phyloP scores from a whole-genome alignment of 2,329 filamentous ascomycete species.

The Aulographum hederae region DNA sequence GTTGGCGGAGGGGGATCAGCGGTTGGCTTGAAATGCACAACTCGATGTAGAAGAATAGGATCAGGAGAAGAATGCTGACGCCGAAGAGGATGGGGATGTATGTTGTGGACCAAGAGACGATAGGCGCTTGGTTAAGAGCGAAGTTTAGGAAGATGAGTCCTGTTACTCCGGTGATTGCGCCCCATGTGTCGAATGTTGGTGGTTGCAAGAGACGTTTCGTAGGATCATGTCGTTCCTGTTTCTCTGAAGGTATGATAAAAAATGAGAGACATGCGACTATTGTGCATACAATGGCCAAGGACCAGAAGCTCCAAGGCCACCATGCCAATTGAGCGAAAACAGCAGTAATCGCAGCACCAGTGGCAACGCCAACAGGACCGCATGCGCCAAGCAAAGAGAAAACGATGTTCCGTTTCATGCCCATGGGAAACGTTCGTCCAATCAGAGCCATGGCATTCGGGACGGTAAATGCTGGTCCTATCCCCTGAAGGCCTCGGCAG shows the following conservation, averaged over 20 bases:
- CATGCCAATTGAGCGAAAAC: slow-evolving; percentile 5
- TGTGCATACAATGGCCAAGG: slow-evolving; percentile 11
- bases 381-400: slow-evolving; percentile 4
- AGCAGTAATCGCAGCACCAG: slow-evolving; percentile 2
- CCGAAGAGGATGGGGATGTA: slow-evolving; percentile 13
- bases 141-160: slow-evolving; percentile 15
- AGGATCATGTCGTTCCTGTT: no score
- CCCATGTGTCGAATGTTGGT: slow-evolving; percentile 11
- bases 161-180: slow-evolving; percentile 11
- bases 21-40: slow-evolving; percentile 8
- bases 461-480: slow-evolving; percentile 9
- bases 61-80: slow-evolving; percentile 11
- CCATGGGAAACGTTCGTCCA: slow-evolving; percentile 4
- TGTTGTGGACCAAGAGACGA: slow-evolving; percentile 13
- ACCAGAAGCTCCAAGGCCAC: slow-evolving; percentile 17
- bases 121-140: slow-evolving; percentile 14
- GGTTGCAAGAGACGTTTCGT: slow-evolving; percentile 2
- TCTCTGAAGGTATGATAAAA: slow-evolving; percentile 10
- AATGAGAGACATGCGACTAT: slow-evolving; percentile 9
- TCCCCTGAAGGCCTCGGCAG: slow-evolving; percentile 34
- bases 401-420: slow-evolving; percentile 3
- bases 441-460: slow-evolving; percentile 6
- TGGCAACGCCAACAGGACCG: slow-evolving; percentile 4
- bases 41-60: slow-evolving; percentile 13
- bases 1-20: slow-evolving; percentile 10